Base-by-base conservation (phyloP, 2,329 filamentous ascomycete species). In the Rutstroemia sp. region DNA sequence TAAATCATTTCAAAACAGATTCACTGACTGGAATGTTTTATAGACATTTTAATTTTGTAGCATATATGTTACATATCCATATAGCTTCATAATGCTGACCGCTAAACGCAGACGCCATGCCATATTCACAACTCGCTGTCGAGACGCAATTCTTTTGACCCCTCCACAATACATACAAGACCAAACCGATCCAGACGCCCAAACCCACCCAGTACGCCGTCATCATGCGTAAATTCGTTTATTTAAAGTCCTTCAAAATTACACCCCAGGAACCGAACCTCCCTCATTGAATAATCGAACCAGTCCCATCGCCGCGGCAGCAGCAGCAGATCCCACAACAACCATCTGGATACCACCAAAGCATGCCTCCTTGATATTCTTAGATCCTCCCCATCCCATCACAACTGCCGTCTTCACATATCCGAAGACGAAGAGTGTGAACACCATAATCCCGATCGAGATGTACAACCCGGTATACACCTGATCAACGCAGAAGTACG, bases 351-450 rank as follows among this genome's bases (percentile, higher is more conserved):
- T 59, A 8, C 71, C 72, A 8, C 71, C 71, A 21, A 57, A 65
- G 44, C 67, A 68, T 8, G 62, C 65, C 6, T 47, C 58, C 30
- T 59, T 54, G 48, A 70, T 62, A 39, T 62, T 64, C 49, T 56
- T 61, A n/a, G 60, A 61, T 39, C 60, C 66, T 23, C 57, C 60
- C 64, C 63, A 69, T 51, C 72, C 73, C 1, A 69, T 75, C 0
- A 81, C 75, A 12, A 81, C 73, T 34, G 65, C 78, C 19, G 82
- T 85, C 73, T 87, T 87, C 55, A 77, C 73, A 63, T 83, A 85
- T n/a, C 85, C 85, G 66, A 88, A 88, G 2, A 72, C 69, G 54
- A 87, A 78, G 45, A 88, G 69, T 1, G 82, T 79, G 7, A 83
- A 65, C 12, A 81, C 76, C 65, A 85, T 87, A 53, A 87, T 76